Base-by-base conservation (phyloP, 257 asterid genomes). In the Sherardia arvensis region DNA sequence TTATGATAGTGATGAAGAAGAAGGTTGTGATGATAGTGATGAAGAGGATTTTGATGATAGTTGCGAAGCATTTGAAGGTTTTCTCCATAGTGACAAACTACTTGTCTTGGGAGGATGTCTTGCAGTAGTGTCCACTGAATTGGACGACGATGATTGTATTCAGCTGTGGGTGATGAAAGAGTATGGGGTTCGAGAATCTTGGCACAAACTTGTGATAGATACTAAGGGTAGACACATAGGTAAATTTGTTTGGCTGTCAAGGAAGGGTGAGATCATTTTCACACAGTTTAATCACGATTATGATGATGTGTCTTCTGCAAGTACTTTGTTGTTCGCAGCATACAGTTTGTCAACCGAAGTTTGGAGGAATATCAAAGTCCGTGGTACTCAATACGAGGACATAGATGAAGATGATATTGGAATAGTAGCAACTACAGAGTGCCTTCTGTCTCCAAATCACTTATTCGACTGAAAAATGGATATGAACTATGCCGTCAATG, bases 111-210 rank as follows among this genome's bases (percentile, higher is more conserved):
- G 54, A 48, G 54, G 54, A 48, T 18, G 54, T 48, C 54, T 48
- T 48, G 54, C 54, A 17, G 54, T 17, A 18, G 54, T 15, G 21
- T 11, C 4, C 47, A 5, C 23, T 17, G 10, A 2, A 9, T 11
- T 10, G 47, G 47, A 38, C 47, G 47, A 38, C 47, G 47, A 38
- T 36, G 47, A 38, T 36, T 9, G 45, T 36, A 38, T 58, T 38
- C 76, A 77, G 61, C 53, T 79, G 67, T 82, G 83, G 85, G 27
- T 74, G 20, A 81, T 81, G 84, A 74, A 72, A 62, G 74, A 78
- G 38, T 81, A 76, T 59, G 78, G 82, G 1, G 57, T 66, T 26
- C 59, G 32, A 20, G 73, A 68, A 8, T 78, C 80, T 22, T 81
- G 84, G 84, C 69, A 47, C 7, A 81, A 76, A 43, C 48, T 78